Percentiles rank a stretch among this genome's conserved stretches.
Conservation (phyloP, 441 rosid species). For the Heliophila coronopifolia region DNA sequence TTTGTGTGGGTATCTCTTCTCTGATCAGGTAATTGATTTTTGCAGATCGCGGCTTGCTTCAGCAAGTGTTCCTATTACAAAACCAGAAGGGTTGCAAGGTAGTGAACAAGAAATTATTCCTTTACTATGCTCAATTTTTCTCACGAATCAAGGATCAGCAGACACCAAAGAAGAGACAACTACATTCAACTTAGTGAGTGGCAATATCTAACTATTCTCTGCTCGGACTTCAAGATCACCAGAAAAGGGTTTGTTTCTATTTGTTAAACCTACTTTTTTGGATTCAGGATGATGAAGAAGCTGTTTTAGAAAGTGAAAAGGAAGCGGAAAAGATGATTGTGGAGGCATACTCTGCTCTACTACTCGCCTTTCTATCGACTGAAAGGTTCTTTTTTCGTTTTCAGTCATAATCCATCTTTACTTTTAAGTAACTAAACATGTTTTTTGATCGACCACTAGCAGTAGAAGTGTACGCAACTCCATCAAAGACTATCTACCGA, state of each 20-base stretch:
- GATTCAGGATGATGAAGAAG: constrained; percentile 70
- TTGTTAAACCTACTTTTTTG: background rate
- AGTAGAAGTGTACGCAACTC: constrained; percentile 70
- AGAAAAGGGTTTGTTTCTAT: background rate
- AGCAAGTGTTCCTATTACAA: constrained; percentile 46
- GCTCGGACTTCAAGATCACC: constrained; percentile 2
- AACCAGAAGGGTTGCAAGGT: constrained; percentile 46
- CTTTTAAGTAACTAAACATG: constrained; percentile 12
- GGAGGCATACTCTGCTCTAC: constrained; percentile 90
- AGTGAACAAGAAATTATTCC: constrained; percentile 62
- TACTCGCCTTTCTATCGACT: constrained; percentile 96
- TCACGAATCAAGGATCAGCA: constrained; percentile 71
- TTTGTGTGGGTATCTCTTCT: background rate
- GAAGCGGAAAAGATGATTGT: constrained; percentile 98
- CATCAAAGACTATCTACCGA: constrained; percentile 75
- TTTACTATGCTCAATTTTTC: constrained; percentile 79
- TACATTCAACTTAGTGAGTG: constrained; percentile 61
- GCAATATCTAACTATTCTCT: constrained; percentile 17
- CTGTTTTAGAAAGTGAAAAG: constrained; percentile 80
- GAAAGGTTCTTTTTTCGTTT: constrained; percentile 57
- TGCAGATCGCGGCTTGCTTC: constrained; percentile 82
- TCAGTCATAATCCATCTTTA: background rate
- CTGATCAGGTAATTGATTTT: constrained; percentile 3
- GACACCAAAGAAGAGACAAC: constrained; percentile 57
- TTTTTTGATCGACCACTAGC: constrained; percentile 31